Base-by-base conservation (phyloP, 2,329 filamentous ascomycete species). In the Penicillium janthinellum region DNA sequence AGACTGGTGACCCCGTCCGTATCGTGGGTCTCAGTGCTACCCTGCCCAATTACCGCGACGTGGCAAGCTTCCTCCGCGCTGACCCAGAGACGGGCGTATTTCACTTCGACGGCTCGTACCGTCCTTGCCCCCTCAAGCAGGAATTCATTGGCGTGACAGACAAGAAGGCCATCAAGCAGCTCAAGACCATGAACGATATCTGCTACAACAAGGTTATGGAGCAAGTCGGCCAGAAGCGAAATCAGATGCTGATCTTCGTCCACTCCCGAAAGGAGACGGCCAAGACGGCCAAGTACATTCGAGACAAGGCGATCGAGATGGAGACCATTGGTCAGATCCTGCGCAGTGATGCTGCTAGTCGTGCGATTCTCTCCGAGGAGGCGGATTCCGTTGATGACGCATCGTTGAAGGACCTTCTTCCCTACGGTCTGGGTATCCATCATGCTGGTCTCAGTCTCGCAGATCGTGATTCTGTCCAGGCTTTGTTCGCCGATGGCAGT, bases 111-210 rank as follows among this genome's bases (percentile, higher is more conserved):
- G 91, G 91, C 45, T 92, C 92, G 4, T 99, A 88, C 81, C 86
- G 95, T 68, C 96, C 95, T 62, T 99, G 95, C 74, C 95, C 95
- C 1, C 78, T 99, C 68, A 92, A 91, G 70, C 95, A 99, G 74
- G 96, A 99, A 75, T 99, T 98, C 72, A 91, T 99, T 67, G 95
- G 95, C 55, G 90, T 99, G 45, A 97, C 94, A 0, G 95, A 99
- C 68, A 96, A 95, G 80, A 98, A 98, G 76, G 91, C 95, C 5
- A 99, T 99, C 79, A 99, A 98, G 79, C 95, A 99, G 76, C 82
- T 99, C 56, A 97, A 98, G 83, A 96, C 91, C 0, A 99, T 99
- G 95, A 99, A 99, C 72, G 95, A 99, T 69, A 93, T 99, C 56
- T 97, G 92, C 59, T 99, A 99, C 77, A 96, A 89, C 65, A 99